These are phyloP conservation scores for Aspergillus terreus DNA, from an alignment of 2,329 filamentous ascomycete genomes.

Conservation along the genomic window DNA sequence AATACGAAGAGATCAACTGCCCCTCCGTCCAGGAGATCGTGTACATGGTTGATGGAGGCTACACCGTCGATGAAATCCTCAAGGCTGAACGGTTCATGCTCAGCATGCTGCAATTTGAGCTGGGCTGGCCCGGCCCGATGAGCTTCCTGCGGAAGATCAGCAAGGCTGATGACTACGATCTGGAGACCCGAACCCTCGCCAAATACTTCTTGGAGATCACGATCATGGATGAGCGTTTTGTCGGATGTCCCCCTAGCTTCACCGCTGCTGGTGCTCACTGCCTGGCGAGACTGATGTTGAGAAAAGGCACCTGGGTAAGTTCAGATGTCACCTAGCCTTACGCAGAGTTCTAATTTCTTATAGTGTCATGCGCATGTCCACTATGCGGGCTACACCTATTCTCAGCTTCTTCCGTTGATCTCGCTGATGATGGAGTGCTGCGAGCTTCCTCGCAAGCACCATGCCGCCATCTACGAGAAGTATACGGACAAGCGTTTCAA, in stretches of 20 bases:
- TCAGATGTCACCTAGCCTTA: slow-evolving; percentile 2
- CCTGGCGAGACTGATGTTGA: slow-evolving; percentile 79
- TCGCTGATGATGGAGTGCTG: slow-evolving; percentile 83
- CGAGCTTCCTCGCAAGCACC: slow-evolving; percentile 73
- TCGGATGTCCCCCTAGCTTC: slow-evolving; percentile 86
- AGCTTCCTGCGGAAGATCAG: slow-evolving; percentile 95
- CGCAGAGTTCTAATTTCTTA: slow-evolving; percentile 15
- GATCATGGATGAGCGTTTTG: slow-evolving; percentile 97
- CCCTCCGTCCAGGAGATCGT: slow-evolving; percentile 93
- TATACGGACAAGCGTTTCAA: slow-evolving; percentile 87
- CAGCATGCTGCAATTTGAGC: slow-evolving; percentile 89
- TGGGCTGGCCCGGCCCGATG: slow-evolving; percentile 98
- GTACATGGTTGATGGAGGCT: slow-evolving; percentile 95
- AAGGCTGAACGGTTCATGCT: slow-evolving; percentile 99
- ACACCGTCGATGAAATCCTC: slow-evolving; percentile 84
- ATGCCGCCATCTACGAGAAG: slow-evolving; percentile 85
- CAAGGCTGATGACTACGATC: slow-evolving; percentile 96
- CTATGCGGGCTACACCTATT: slow-evolving; percentile 90
- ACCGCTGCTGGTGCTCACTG: slow-evolving; percentile 89
- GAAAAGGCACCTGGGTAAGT: slow-evolving; percentile 91
- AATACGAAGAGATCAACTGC: slow-evolving; percentile 99
- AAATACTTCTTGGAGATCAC: slow-evolving; percentile 98
- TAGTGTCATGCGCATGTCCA: slow-evolving; percentile 79
- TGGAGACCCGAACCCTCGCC: slow-evolving; percentile 89
- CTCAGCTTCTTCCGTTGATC: slow-evolving; percentile 74